These are phyloP conservation scores for Saccharomycopsis fodiens DNA, from an alignment of 805 yeast species.

Conservation along the genomic window DNA sequence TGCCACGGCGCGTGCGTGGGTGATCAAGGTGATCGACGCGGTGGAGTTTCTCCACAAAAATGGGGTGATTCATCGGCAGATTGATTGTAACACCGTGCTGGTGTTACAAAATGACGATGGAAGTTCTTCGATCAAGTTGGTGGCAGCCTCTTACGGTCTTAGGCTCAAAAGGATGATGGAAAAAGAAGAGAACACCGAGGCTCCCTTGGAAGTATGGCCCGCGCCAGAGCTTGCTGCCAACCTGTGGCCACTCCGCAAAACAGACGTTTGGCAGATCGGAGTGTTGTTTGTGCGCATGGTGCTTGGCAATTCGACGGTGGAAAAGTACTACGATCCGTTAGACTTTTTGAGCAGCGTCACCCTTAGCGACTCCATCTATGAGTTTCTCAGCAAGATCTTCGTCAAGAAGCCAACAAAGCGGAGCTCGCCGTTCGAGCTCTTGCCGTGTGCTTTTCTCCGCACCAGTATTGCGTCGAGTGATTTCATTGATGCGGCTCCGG, in stretches of 20 bases:
- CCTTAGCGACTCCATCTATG: conserved; percentile 52
- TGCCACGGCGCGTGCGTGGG: conserved; percentile 80
- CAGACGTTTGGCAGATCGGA: conserved; percentile 94
- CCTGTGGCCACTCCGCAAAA: conserved; percentile 57
- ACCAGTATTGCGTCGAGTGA: conserved; percentile 45
- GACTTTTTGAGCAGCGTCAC: conserved; percentile 47
- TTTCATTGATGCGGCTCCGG: conserved; percentile 22
- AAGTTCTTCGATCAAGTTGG: conserved; percentile 49
- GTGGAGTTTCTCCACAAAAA: conserved; percentile 76
- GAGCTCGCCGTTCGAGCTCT: conserved; percentile 74
- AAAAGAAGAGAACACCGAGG: conserved; percentile 21
- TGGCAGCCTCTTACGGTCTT: conserved; percentile 53
- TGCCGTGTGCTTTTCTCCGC: conserved; percentile 77
- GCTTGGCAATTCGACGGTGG: conserved; percentile 48
- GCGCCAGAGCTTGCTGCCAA: conserved; percentile 65
- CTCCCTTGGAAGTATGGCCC: conserved; percentile 40
- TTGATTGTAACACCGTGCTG: conserved; percentile 54
- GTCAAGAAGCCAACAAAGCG: conserved; percentile 60
- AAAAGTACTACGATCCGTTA: conserved; percentile 50
- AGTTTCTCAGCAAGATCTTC: conserved; percentile 60
- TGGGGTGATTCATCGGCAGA: conserved; percentile 70
- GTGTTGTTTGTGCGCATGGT: conserved; percentile 63
- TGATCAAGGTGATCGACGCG: conserved; percentile 78
- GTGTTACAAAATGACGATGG: conserved; percentile 43
- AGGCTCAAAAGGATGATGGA: conserved; percentile 35